Conservation (phyloP, 2,329 filamentous ascomycete genomes). For the Sclerotinia nivalis region DNA sequence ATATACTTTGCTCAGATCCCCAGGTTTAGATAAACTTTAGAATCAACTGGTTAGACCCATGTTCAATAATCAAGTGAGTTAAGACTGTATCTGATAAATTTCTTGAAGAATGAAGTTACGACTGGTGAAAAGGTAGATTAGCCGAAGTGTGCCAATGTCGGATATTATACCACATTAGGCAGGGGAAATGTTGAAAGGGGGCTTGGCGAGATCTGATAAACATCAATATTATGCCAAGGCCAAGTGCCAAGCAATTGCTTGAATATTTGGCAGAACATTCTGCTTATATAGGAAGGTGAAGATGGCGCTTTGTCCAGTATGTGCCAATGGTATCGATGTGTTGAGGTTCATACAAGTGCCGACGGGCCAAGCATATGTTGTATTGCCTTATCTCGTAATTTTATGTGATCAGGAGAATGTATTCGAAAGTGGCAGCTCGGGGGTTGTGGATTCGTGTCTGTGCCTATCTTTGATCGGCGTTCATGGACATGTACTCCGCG, state of each 20-base stretch:
- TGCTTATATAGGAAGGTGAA: conserved; percentile 18
- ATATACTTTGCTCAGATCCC: no score
- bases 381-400: conserved; percentile 9
- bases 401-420: not conserved
- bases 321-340: conserved; percentile 5
- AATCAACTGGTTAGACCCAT: no score
- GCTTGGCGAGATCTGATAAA: conserved; percentile 9
- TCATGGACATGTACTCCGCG: not conserved
- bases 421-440: not conserved
- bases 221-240: not conserved
- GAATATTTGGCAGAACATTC: not conserved
- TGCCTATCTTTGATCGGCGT: not conserved
- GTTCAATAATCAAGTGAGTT: no score
- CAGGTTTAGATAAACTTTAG: no score
- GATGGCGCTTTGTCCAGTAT: conserved; percentile 10
- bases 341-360: not conserved
- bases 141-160: not conserved
- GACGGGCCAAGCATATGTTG: not conserved
- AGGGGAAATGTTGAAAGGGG: conserved; percentile 1
- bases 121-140: not conserved
- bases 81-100: not conserved
- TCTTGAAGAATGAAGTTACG: conserved; percentile 1
- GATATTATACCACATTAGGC: conserved; percentile 11
- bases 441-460: not conserved
- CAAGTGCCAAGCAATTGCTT: conserved; percentile 12